phyloP scores from a whole-genome alignment of 1,284 basidiomycete genomes.

The Moesziomyces sp. region DNA sequence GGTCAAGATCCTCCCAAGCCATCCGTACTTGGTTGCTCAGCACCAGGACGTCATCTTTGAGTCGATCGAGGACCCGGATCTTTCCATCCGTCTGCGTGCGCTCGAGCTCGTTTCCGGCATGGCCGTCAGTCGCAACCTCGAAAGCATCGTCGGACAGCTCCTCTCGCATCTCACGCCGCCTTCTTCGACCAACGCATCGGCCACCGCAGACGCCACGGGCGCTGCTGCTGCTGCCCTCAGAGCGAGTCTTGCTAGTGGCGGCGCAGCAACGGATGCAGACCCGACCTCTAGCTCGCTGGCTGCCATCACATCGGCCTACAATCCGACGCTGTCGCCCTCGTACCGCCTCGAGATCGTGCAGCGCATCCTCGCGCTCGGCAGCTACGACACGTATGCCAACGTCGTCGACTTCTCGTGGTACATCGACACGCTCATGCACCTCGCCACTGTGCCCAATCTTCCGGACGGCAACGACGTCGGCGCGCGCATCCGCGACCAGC shows the following conservation, averaged over 20 bases:
- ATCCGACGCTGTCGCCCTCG: conserved; percentile 73
- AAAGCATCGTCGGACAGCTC: conserved; percentile 86
- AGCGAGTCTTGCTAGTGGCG: conserved; percentile 70
- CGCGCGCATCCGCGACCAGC: conserved; percentile 78
- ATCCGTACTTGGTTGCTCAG: conserved; percentile 88
- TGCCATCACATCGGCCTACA: conserved; percentile 51
- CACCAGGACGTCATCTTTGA: conserved; percentile 91
- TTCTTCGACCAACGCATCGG: conserved; percentile 43
- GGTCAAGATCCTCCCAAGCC: conserved; percentile 92
- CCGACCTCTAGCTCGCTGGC: conserved; percentile 31
- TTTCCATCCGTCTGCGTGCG: conserved; percentile 93
- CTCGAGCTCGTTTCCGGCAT: conserved; percentile 92
- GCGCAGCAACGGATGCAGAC: conserved; percentile 50
- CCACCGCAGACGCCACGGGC: conserved; percentile 46
- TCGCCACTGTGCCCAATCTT: conserved; percentile 78
- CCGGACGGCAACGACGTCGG: conserved; percentile 76
- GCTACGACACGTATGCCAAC: conserved; percentile 83
- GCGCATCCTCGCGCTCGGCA: conserved; percentile 83
- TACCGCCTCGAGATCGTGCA: conserved; percentile 85
- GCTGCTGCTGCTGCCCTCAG: conserved; percentile 70
- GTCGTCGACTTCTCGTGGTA: conserved; percentile 97
- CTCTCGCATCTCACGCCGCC: conserved; percentile 82
- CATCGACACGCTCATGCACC: conserved; percentile 76
- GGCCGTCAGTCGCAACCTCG: conserved; percentile 83
- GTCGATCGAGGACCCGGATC: conserved; percentile 90